Percentiles rank a stretch among this genome's conserved stretches.
Evolutionary conservation across 495 filamentous ascomycete species (phyloP).

Genomic region (Trichoderma asperelloides): DNA sequence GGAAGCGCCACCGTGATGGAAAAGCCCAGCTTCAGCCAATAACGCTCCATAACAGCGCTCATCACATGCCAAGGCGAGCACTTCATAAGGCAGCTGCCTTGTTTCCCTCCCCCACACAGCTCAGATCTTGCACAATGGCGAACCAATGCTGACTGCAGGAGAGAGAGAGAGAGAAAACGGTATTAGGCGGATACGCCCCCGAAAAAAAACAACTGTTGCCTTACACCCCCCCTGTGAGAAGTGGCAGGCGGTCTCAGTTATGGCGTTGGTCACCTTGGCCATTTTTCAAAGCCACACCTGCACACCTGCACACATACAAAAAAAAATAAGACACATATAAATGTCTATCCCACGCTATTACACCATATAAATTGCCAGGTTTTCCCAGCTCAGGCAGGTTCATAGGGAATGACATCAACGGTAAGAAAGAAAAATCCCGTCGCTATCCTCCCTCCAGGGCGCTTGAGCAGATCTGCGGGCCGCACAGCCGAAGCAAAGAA

Average conservation of each 20-base stretch:
- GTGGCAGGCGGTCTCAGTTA: no score
- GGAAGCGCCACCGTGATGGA: neutral
- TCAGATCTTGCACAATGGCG: neutral
- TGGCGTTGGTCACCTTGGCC: no score
- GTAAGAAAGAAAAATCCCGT: neutral
- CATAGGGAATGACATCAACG: neutral
- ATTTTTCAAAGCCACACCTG: no score
- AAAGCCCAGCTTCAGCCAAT: neutral
- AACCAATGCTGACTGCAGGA: neutral
- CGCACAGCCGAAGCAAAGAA: no score
- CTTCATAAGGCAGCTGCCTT: neutral
- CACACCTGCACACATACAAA: no score
- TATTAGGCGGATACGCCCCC: neutral
- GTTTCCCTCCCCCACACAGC: neutral
- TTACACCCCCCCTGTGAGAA: neutral
- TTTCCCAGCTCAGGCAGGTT: neutral
- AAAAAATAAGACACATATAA: no score
- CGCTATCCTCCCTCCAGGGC: neutral
- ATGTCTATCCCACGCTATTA: neutral
- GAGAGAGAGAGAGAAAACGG: neutral
- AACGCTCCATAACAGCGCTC: neutral
- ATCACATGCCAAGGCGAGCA: neutral
- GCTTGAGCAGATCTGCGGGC: no score
- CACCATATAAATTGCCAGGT: neutral
- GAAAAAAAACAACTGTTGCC: neutral